Evolutionary conservation across 129 eudicot species (phyloP).

Genomic region (Helichrysum umbraculigerum): DNA sequence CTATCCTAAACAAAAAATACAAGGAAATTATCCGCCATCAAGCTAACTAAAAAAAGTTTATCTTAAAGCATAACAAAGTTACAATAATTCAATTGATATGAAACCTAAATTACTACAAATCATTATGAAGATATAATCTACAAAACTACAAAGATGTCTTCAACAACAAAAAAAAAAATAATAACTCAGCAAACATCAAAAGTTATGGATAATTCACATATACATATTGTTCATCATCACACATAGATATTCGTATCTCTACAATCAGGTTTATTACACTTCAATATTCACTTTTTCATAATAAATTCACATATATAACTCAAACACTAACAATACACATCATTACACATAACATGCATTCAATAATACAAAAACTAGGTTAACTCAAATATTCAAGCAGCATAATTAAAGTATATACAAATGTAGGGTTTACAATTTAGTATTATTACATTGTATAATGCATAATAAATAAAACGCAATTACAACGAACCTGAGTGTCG

Average conservation of each 20-base stretch:
- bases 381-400: neutral
- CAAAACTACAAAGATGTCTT: no score
- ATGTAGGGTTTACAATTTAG: constrained; percentile 17
- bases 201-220: no score
- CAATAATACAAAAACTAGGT: neutral
- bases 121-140: neutral
- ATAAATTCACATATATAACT: no score
- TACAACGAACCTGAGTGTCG: constrained; percentile 57
- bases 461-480: neutral
- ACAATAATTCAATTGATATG: no score
- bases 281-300: neutral
- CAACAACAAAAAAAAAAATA: no score
- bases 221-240: neutral
- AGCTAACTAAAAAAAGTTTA: no score
- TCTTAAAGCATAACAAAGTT: no score
- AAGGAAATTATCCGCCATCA: no score
- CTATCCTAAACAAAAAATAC: no score
- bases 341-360: neutral
- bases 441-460: neutral
- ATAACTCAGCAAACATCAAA: neutral
- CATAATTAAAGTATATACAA: neutral
- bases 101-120: neutral
- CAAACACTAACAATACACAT: neutral
- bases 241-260: neutral
- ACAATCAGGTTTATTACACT: neutral